A percentile compares a stretch with the other conserved stretches of the same genome.
Evolutionary conservation across 352 stramenopile species (phyloP).

Genomic region (Aphanomyces cochlioides): DNA sequence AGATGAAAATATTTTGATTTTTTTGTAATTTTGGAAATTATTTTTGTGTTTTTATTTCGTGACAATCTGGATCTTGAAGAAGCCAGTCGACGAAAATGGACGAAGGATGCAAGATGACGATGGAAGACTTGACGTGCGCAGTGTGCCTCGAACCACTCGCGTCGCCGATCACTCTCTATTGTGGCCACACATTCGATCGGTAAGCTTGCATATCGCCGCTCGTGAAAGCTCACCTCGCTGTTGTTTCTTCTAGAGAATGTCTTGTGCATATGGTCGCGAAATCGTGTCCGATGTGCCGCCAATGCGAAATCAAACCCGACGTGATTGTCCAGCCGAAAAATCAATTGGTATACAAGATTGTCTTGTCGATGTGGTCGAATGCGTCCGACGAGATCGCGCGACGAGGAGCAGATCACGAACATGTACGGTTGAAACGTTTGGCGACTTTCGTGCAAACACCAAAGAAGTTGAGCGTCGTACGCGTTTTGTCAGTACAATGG

Average conservation of each 20-base stretch:
- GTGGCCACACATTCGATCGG: slow-evolving; percentile 26
- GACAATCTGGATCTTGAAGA: too few relatives aligned
- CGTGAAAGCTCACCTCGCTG: neutral
- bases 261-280: slow-evolving; percentile 11
- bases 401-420: slow-evolving; percentile 19
- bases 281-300: slow-evolving; percentile 23
- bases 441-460: slow-evolving; percentile 17
- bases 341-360: neutral
- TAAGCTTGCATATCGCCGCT: neutral
- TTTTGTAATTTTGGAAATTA: too few relatives aligned
- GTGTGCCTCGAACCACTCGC: slow-evolving; percentile 27
- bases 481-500: slow-evolving; percentile 10
- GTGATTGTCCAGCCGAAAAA: slow-evolving; percentile 24
- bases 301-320: slow-evolving; percentile 1
- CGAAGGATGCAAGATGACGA: neutral
- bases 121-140: slow-evolving; percentile 24
- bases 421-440: neutral
- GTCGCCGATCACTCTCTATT: slow-evolving; percentile 27
- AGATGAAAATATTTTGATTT: too few relatives aligned
- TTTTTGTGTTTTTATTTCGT: too few relatives aligned
- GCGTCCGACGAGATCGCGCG: neutral
- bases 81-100: too few relatives aligned
- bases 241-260: slow-evolving; percentile 20
- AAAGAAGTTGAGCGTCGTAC: neutral
- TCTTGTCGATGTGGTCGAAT: neutral